Conservation (phyloP, 192 early-diverging fungal species). For the Pilobolus umbonatus region DNA sequence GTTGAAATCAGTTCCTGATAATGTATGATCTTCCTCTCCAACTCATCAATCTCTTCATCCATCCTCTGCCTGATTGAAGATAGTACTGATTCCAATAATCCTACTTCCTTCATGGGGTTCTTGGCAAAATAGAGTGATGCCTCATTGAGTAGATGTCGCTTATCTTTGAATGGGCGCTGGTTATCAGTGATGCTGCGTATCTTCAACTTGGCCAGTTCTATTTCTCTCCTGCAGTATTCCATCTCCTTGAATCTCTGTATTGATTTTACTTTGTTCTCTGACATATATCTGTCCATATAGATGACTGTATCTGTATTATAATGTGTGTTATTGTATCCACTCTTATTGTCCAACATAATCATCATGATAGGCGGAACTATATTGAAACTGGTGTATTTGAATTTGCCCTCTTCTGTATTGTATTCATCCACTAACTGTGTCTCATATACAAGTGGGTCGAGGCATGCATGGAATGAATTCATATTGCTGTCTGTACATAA, state of each 20-base stretch:
- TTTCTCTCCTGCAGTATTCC: slow-evolving; percentile 3
- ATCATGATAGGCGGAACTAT: slow-evolving; percentile 24
- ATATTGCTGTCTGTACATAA: slow-evolving; percentile 5
- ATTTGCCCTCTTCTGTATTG: not conserved
- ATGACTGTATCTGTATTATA: slow-evolving; percentile 25
- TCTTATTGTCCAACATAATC: slow-evolving; percentile 16
- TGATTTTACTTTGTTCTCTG: slow-evolving; percentile 17
- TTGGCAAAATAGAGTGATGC: not conserved
- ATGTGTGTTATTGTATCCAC: not conserved
- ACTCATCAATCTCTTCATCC: not conserved
- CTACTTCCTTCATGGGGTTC: not conserved
- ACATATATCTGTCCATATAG: slow-evolving; percentile 39
- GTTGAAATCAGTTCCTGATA: not conserved
- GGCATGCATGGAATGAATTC: slow-evolving; percentile 21
- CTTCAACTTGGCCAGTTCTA: not conserved
- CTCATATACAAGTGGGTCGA: slow-evolving; percentile 31
- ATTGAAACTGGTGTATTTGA: slow-evolving; percentile 25
- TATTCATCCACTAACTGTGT: not conserved
- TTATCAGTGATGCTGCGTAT: not conserved
- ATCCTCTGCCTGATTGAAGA: not conserved
- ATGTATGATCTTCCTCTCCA: not conserved
- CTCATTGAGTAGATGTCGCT: not conserved
- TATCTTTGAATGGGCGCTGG: not conserved
- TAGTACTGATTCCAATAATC: not conserved
- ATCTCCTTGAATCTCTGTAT: slow-evolving; percentile 8